Conservation (phyloP, 768 basidiomycete species). For the Tremella fuciformis region DNA sequence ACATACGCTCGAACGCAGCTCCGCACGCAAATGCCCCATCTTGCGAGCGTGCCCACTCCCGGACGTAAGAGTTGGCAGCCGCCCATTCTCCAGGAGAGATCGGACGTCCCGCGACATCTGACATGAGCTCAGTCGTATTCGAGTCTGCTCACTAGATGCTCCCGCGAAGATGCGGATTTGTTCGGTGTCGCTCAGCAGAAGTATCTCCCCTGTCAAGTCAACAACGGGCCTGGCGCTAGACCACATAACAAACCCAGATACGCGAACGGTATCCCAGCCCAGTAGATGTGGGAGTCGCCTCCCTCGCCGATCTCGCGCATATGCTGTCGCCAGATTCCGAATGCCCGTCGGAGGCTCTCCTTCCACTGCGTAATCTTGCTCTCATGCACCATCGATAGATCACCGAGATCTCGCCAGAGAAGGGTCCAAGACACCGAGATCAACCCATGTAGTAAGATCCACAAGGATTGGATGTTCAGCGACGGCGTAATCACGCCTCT, state of each 20-base stretch:
- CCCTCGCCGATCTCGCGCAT: slow-evolving; percentile 7
- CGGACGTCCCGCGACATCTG: slow-evolving; percentile 22
- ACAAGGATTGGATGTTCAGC: slow-evolving; percentile 12
- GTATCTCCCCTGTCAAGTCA: neutral
- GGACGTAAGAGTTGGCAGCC: slow-evolving; percentile 21
- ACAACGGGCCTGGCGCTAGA: too few species aligned
- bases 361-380: slow-evolving; percentile 23
- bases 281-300: slow-evolving; percentile 9
- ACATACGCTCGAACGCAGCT: slow-evolving; percentile 18
- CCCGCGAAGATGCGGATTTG: slow-evolving; percentile 25
- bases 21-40: slow-evolving; percentile 16
- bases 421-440: slow-evolving; percentile 23
- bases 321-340: slow-evolving; percentile 17
- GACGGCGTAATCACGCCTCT: slow-evolving; percentile 13
- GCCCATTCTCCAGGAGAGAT: slow-evolving; percentile 24
- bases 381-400: slow-evolving; percentile 24
- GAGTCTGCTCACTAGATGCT: slow-evolving; percentile 15
- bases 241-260: slow-evolving; percentile 9
- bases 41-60: slow-evolving; percentile 21
- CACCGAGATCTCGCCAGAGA: slow-evolving; percentile 25
- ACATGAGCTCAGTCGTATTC: neutral
- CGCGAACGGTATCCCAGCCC: slow-evolving; percentile 20
- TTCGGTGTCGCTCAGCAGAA: slow-evolving; percentile 25
- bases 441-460: slow-evolving; percentile 22
- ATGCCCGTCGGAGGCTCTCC: slow-evolving; percentile 15